phyloP scores from a whole-genome alignment of 2,329 filamentous ascomycete genomes.

The Fusarium falciforme region DNA sequence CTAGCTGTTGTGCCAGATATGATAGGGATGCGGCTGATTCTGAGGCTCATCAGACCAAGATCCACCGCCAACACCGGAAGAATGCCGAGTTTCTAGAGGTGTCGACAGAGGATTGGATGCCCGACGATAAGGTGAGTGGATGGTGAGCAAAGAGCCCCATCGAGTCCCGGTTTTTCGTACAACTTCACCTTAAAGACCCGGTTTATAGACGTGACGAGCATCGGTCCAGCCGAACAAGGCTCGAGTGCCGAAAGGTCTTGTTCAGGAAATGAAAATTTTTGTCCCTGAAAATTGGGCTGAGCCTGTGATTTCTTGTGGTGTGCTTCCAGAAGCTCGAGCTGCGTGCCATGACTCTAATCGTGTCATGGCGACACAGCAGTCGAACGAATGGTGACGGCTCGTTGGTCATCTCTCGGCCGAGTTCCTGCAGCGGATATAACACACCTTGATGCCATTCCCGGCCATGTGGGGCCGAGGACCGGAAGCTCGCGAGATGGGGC shows the following conservation, averaged over 20 bases:
- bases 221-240: conserved; percentile 24
- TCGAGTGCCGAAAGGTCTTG: background rate
- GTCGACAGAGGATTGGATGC: background rate
- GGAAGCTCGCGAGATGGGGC: background rate
- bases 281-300: background rate
- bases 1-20: background rate
- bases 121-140: conserved; percentile 11
- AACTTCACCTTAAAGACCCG: conserved; percentile 11
- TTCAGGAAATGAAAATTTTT: background rate
- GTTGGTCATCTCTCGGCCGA: conserved; percentile 24
- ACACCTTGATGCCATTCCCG: conserved; percentile 6
- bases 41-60: conserved; percentile 23
- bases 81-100: conserved; percentile 12
- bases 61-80: conserved; percentile 9
- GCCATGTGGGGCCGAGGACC: conserved; percentile 18
- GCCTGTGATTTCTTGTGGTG: background rate
- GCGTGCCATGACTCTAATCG: background rate
- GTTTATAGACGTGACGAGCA: conserved; percentile 17
- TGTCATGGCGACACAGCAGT: conserved; percentile 10
- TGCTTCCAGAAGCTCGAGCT: background rate
- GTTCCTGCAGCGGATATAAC: conserved; percentile 4
- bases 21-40: conserved; percentile 19
- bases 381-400: background rate
- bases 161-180: conserved; percentile 1
- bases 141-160: conserved; percentile 9